Conservation (phyloP, 2,329 filamentous ascomycete species). For the Tolypocladium pustulatum region DNA sequence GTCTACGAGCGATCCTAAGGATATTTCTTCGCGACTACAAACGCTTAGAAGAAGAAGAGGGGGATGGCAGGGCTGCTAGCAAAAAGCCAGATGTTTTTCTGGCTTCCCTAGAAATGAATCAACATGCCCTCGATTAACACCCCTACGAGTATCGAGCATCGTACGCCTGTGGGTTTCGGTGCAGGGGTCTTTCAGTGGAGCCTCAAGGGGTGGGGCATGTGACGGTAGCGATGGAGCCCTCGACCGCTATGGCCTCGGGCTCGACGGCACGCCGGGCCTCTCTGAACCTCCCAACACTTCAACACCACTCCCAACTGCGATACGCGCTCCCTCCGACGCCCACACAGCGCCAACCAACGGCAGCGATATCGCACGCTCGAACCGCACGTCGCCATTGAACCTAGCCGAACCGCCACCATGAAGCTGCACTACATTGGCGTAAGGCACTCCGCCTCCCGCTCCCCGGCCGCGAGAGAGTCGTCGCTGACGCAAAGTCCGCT, state of each 20-base stretch:
- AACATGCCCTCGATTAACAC: too few relatives aligned
- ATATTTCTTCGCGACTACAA: too few relatives aligned
- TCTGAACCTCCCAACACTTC: background rate
- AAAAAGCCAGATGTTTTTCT: too few relatives aligned
- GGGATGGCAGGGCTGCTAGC: too few relatives aligned
- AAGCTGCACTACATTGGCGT: slow-evolving; percentile 67
- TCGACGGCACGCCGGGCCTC: background rate
- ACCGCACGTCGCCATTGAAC: background rate
- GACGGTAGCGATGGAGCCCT: background rate
- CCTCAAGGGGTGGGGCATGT: background rate
- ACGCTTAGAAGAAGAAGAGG: too few relatives aligned
- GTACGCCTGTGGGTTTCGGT: too few relatives aligned
- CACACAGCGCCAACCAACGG: background rate
- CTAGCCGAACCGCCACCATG: background rate
- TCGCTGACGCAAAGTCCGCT: background rate
- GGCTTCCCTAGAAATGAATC: too few relatives aligned
- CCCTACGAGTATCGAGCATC: too few relatives aligned
- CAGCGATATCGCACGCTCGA: background rate
- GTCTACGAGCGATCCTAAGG: too few relatives aligned
- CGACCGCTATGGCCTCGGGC: background rate
- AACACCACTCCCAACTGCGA: background rate
- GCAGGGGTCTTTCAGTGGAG: background rate
- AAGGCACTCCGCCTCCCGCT: slow-evolving; percentile 25
- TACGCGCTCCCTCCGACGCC: background rate
- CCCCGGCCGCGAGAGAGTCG: slow-evolving; percentile 5